Evolutionary conservation across 148 eudicot genomes (phyloP).

Genomic region (Diospyros lotus): DNA sequence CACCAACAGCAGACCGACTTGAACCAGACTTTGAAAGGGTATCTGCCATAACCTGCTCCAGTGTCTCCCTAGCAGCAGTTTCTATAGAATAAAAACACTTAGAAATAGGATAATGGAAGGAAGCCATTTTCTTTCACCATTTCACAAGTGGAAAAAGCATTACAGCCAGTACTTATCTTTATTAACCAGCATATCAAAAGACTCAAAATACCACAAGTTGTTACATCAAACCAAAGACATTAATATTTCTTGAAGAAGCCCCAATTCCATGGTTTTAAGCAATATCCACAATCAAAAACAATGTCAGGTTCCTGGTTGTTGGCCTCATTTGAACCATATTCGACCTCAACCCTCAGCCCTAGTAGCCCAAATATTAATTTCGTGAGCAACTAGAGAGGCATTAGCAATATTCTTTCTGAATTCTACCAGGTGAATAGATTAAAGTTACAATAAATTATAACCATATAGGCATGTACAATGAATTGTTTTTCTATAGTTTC

Average conservation of each 20-base stretch:
- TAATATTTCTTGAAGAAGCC: not conserved
- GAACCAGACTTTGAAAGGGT: conserved; percentile 53
- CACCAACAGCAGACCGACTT: conserved; percentile 55
- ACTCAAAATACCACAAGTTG: not conserved
- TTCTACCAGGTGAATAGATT: not conserved
- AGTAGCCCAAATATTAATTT: too few relatives aligned
- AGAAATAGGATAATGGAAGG: not conserved
- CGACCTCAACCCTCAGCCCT: not conserved
- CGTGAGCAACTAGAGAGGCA: not conserved
- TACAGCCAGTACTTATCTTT: not conserved
- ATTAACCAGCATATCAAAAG: not conserved
- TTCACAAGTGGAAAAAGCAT: not conserved
- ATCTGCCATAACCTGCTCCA: conserved; percentile 73
- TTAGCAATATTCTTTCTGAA: not conserved
- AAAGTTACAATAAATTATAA: too few relatives aligned
- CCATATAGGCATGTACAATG: not conserved
- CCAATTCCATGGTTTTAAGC: too few relatives aligned
- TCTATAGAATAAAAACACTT: conserved; percentile 29
- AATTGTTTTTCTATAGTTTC: too few relatives aligned
- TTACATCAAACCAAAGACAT: not conserved
- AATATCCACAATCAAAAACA: not conserved
- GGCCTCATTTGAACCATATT: not conserved
- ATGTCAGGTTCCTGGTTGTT: not conserved
- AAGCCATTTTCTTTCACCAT: not conserved
- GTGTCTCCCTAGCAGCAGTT: conserved; percentile 66